Conservation (phyloP, 2,329 filamentous ascomycete genomes). For the Scleromitrula shiraiana region DNA sequence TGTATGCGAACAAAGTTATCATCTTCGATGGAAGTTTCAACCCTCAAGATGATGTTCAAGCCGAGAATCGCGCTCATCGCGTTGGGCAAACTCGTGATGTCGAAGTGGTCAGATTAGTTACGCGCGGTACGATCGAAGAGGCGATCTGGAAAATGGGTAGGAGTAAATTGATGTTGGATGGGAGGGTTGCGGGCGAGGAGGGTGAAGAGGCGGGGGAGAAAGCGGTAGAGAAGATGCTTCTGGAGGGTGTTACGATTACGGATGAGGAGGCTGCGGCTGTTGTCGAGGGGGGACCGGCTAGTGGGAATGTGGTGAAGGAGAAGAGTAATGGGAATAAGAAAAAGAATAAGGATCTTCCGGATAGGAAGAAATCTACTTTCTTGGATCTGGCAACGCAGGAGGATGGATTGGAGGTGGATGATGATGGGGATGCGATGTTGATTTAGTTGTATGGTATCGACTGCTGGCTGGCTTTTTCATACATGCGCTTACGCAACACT, state of each 20-base stretch:
- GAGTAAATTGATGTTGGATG: constrained; percentile 87
- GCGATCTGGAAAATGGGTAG: constrained; percentile 85
- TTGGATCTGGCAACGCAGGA: constrained; percentile 9
- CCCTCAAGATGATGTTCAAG: constrained; percentile 95
- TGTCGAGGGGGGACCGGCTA: constrained; percentile 3
- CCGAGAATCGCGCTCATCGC: constrained; percentile 91
- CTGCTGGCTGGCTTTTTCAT: too few species aligned
- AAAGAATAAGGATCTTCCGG: constrained; percentile 2
- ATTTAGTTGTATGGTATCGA: too few species aligned
- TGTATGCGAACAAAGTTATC: constrained; percentile 92
- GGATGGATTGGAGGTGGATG: background rate
- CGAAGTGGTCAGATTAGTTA: constrained; percentile 81
- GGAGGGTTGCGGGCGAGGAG: constrained; percentile 55
- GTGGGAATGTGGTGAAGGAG: constrained; percentile 4
- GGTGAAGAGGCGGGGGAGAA: constrained; percentile 29
- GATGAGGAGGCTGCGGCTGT: constrained; percentile 7
- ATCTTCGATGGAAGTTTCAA: constrained; percentile 98
- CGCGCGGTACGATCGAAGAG: constrained; percentile 78
- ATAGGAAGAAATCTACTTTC: constrained; percentile 3
- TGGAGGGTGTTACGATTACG: constrained; percentile 18
- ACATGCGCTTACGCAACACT: too few species aligned
- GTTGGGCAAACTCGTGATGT: constrained; percentile 88
- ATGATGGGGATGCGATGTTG: too few species aligned
- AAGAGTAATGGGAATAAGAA: background rate
- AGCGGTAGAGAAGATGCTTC: constrained; percentile 24